Evolutionary conservation across 2,329 filamentous ascomycete genomes (phyloP).

Genomic region (Calonectria leucothoes): DNA sequence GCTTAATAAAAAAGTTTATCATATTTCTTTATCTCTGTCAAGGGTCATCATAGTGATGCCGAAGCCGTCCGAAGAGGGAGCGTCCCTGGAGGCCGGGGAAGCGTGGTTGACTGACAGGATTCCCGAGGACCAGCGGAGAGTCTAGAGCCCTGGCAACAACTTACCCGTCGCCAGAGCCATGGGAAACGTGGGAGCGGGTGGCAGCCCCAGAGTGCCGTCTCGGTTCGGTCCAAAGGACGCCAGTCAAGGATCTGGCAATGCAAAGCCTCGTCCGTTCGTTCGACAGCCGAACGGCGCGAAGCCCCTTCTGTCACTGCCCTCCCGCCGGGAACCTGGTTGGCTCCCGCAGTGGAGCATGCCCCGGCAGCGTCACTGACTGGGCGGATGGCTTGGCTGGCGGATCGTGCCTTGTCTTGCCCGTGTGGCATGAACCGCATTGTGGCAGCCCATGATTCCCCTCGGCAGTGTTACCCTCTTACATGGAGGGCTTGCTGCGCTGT

Average conservation of each 20-base stretch:
- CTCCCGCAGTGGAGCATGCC: slow-evolving; percentile 33
- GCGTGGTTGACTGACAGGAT: slow-evolving; percentile 18
- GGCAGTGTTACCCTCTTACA: not conserved
- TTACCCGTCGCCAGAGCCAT: not conserved
- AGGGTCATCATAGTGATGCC: not conserved
- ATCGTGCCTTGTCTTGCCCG: not conserved
- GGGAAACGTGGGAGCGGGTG: slow-evolving; percentile 13
- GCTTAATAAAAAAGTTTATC: not conserved
- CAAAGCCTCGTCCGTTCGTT: slow-evolving; percentile 15
- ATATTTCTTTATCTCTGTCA: not conserved
- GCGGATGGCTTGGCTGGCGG: slow-evolving; percentile 2
- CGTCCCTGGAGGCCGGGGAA: not conserved
- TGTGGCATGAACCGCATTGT: slow-evolving; percentile 19
- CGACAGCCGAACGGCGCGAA: slow-evolving; percentile 5
- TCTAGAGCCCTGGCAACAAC: not conserved
- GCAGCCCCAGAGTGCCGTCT: slow-evolving; percentile 27
- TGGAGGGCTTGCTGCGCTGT: slow-evolving; percentile 3
- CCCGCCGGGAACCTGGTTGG: slow-evolving; percentile 29
- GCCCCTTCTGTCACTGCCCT: slow-evolving; percentile 37
- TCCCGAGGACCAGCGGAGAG: slow-evolving; percentile 43
- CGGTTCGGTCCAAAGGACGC: slow-evolving; percentile 45
- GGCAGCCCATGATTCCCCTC: not conserved
- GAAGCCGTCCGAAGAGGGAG: slow-evolving; percentile 6
- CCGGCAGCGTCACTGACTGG: not conserved
- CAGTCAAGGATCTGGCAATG: slow-evolving; percentile 18